Conservation (phyloP, 2,329 filamentous ascomycete species). For the Ophiosphaerella korrae region DNA sequence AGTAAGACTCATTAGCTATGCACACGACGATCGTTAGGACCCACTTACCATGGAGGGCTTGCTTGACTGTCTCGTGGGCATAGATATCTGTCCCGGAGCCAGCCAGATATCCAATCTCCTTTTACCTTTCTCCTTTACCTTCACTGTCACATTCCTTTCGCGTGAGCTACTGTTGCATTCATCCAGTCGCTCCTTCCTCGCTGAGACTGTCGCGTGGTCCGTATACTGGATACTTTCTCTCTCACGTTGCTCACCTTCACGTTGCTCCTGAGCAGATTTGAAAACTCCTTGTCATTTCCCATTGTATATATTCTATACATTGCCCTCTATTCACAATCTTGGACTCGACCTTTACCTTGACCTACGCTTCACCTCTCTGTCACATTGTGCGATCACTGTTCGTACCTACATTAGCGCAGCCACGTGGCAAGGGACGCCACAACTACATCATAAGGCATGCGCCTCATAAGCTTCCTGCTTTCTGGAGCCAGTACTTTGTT, state of each 20-base stretch:
- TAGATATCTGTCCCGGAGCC: conserved; percentile 16
- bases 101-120: conserved; percentile 8
- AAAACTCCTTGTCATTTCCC: neutral
- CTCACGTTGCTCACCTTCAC: conserved; percentile 1
- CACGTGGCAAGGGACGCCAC: conserved; percentile 26
- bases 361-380: conserved; percentile 2
- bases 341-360: neutral
- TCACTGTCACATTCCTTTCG: conserved; percentile 33
- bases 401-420: conserved; percentile 25
- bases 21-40: conserved; percentile 13
- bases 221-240: conserved; percentile 3
- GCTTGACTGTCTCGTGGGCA: conserved; percentile 16
- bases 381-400: conserved; percentile 9
- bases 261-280: neutral
- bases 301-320: conserved; percentile 3
- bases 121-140: conserved; percentile 14
- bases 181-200: conserved; percentile 12
- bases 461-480: conserved; percentile 28
- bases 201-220: conserved; percentile 11
- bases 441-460: conserved; percentile 27
- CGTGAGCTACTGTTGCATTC: conserved; percentile 31
- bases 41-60: neutral
- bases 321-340: neutral
- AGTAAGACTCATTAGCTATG: conserved; percentile 27
- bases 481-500: conserved; percentile 27